Evolutionary conservation across 2,329 filamentous ascomycete genomes (phyloP).

Genomic region (Bisporella sp.): DNA sequence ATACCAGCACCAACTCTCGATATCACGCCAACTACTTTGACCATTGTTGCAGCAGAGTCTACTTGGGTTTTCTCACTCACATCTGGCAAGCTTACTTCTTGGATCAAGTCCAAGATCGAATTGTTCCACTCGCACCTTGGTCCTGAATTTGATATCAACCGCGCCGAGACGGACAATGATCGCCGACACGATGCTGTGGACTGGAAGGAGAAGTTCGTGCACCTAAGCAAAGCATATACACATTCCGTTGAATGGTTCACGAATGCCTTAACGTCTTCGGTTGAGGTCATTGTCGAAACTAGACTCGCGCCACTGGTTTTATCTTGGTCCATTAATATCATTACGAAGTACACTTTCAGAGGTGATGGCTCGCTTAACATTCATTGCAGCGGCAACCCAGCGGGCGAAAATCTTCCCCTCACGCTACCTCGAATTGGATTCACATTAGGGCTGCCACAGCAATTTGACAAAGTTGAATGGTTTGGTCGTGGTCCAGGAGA

Average conservation of each 20-base stretch:
- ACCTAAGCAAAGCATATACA: slow-evolving; percentile 39
- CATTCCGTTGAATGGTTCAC: slow-evolving; percentile 31
- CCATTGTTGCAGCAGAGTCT: not conserved
- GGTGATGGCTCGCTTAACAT: not conserved
- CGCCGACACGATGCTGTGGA: not conserved
- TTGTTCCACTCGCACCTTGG: slow-evolving; percentile 28
- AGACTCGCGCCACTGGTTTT: slow-evolving; percentile 50
- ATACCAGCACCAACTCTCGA: not conserved
- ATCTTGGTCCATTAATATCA: slow-evolving; percentile 46
- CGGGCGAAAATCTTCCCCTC: slow-evolving; percentile 28
- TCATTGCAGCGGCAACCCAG: not conserved
- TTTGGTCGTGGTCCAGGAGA: slow-evolving; percentile 61
- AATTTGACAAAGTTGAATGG: slow-evolving; percentile 46
- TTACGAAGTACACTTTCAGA: slow-evolving; percentile 22
- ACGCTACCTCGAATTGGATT: slow-evolving; percentile 56
- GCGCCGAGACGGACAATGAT: slow-evolving; percentile 61
- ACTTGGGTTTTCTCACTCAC: not conserved
- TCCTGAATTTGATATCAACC: slow-evolving; percentile 45
- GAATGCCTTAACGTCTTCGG: slow-evolving; percentile 17
- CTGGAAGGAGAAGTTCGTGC: slow-evolving; percentile 25
- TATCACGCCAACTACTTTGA: not conserved
- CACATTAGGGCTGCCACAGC: slow-evolving; percentile 35
- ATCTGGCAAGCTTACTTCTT: not conserved
- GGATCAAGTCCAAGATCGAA: slow-evolving; percentile 1
- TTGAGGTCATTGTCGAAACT: slow-evolving; percentile 32